Conservation (phyloP, 257 asterid species). For the Salvia hispanica region DNA sequence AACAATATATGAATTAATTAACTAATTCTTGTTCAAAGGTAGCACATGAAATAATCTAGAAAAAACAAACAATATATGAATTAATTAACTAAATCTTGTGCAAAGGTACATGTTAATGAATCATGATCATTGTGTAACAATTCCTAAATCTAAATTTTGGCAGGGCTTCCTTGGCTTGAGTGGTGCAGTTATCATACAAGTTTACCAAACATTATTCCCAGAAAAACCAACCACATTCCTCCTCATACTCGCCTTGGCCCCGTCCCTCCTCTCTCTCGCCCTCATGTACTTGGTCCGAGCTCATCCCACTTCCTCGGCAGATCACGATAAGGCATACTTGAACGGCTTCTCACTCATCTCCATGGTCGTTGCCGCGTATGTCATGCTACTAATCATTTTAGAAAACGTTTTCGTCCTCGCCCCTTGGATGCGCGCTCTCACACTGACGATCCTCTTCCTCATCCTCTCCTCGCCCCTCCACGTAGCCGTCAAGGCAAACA, state of each 20-base stretch:
- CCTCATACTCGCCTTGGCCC: conserved; percentile 72
- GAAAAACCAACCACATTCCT: conserved; percentile 73
- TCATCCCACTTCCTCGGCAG: conserved; percentile 36
- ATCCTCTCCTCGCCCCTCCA: conserved; percentile 65
- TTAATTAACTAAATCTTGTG: not conserved
- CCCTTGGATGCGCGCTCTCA: conserved; percentile 43
- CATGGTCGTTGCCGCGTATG: conserved; percentile 58
- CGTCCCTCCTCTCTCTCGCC: conserved; percentile 55
- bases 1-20: not conserved
- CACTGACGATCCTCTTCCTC: conserved; percentile 54
- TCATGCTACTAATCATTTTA: conserved; percentile 62
- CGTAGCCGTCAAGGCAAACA: conserved; percentile 49
- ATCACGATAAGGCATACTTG: conserved; percentile 52
- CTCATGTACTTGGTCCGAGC: conserved; percentile 75
- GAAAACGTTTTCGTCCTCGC: conserved; percentile 49
- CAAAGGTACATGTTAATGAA: too few species aligned
- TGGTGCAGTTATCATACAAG: conserved; percentile 86
- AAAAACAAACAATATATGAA: not conserved
- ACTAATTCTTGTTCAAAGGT: not conserved
- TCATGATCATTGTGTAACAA: not conserved
- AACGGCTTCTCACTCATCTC: conserved; percentile 65
- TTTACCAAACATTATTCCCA: conserved; percentile 63
- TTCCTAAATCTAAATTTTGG: conserved; percentile 20
- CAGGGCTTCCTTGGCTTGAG: conserved; percentile 97
- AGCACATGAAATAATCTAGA: too few species aligned